A percentile compares a stretch with the other conserved stretches of the same genome.
These are phyloP conservation scores for Daucus carota DNA, from an alignment of 129 eudicot genomes.

Conservation along the genomic window DNA sequence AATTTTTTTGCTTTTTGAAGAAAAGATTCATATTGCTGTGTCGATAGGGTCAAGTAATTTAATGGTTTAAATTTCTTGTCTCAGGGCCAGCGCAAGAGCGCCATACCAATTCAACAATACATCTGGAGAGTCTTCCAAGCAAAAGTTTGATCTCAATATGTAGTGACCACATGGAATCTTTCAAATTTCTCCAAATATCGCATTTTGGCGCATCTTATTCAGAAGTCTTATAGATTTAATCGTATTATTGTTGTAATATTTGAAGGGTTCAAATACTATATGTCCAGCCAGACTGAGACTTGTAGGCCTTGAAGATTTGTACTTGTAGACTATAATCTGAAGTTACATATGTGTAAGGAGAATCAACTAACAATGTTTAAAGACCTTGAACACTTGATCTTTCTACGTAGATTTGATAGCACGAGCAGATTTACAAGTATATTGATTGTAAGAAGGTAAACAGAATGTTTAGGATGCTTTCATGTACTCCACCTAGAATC, in stretches of 20 bases:
- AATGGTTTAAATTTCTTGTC: not conserved
- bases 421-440: too few relatives aligned
- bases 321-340: not conserved
- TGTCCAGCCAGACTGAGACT: not conserved
- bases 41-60: not conserved
- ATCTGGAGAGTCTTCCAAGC: slow-evolving; percentile 7
- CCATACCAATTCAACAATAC: slow-evolving; percentile 11
- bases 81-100: slow-evolving; percentile 13
- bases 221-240: not conserved
- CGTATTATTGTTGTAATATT: not conserved
- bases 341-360: not conserved
- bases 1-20: not conserved
- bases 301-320: not conserved
- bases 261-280: not conserved
- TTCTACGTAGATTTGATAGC: not conserved
- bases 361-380: not conserved
- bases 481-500: too few relatives aligned
- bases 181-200: not conserved
- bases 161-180: not conserved
- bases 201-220: not conserved
- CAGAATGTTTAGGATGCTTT: too few relatives aligned
- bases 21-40: too few relatives aligned
- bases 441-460: too few relatives aligned
- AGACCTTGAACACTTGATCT: not conserved
- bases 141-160: slow-evolving; percentile 12